Evolutionary conservation across 352 stramenopile species (phyloP), one percentile per base, ranked within the genome.

Genomic region (Phytopythium sindhum): DNA sequence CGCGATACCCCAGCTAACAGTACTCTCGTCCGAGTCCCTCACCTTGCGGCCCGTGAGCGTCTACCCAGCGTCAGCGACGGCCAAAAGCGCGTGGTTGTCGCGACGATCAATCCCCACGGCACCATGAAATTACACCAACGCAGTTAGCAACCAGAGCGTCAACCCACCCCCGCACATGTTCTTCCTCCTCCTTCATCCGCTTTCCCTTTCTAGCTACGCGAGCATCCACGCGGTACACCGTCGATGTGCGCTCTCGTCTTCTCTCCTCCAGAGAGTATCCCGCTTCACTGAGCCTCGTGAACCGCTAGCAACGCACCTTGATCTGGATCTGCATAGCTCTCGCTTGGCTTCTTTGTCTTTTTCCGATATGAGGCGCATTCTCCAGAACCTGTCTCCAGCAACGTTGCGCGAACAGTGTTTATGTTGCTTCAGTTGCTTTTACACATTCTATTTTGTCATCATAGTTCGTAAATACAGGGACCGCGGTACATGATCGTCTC

Each of bases 31-130:
- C 24, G 4, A 17, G 24, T 15, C 37, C 14, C 44, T 60, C 65
- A 84, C 75, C 75, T 94, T 96, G 57, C 86, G 81, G 44, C 86
- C 87, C n/a, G 87, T 93, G 58, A 96, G 74, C 33, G 86, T 96
- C 86, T 96, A 69, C 33, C 33, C 17, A 65, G 52, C 17, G 67
- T 26, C 42, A 21, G 47, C 21, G 23, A 65, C 45, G 51, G 26
- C 41, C 5, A 57, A 9, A 62, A 6, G 53, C 39, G 15, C 33
- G n/a, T 6, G 9, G 7, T 39, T 1, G 10, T 39, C 33, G 33
- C 33, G 33, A 39, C 5, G 33, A 39, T 39, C 33, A 6, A 11
- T 4, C 14, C 7, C 3, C 33, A 45, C 10, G 42, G 23, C 21
- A 5, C 60, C n/a, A 61, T 9, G 52, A 8, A 58, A 28, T 17